Evolutionary conservation across 257 asterid species (phyloP).

Genomic region (Rhazya stricta): DNA sequence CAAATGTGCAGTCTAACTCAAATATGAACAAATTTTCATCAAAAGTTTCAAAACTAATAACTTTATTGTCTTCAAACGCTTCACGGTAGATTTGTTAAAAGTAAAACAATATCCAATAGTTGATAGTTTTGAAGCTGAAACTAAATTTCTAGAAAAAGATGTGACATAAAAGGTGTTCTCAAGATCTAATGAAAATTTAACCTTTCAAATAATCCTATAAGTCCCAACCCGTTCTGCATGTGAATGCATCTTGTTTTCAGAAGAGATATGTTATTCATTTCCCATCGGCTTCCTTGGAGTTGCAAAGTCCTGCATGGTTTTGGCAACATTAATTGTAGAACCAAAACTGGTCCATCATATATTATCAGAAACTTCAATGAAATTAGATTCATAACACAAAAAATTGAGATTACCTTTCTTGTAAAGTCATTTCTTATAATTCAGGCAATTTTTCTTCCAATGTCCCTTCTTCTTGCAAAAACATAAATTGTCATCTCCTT

Average conservation of each 20-base stretch:
- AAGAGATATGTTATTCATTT: not conserved
- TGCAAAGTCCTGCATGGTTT: not conserved
- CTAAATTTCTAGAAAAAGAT: too few species aligned
- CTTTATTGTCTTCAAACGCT: not conserved
- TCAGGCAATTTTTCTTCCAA: not conserved
- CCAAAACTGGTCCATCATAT: not conserved
- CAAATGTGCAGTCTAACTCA: not conserved
- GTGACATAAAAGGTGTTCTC: not conserved
- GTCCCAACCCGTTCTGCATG: not conserved
- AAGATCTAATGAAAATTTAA: not conserved
- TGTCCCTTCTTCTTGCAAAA: not conserved
- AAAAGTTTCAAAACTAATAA: not conserved
- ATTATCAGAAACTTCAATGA: not conserved
- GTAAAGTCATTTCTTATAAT: not conserved
- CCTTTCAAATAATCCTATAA: not conserved
- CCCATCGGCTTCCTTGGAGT: not conserved
- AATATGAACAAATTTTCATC: not conserved
- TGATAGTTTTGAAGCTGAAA: not conserved
- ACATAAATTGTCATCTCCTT: not conserved
- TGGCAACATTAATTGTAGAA: not conserved
- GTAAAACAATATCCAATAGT: not conserved
- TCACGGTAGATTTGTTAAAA: not conserved
- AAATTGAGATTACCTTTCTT: not conserved
- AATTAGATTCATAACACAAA: not conserved
- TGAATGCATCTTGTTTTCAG: not conserved